Percentiles rank a stretch among this genome's conserved stretches.
These are phyloP conservation scores for Epithemia pelagica DNA, from an alignment of 108 stramenopile genomes.

Conservation along the genomic window DNA sequence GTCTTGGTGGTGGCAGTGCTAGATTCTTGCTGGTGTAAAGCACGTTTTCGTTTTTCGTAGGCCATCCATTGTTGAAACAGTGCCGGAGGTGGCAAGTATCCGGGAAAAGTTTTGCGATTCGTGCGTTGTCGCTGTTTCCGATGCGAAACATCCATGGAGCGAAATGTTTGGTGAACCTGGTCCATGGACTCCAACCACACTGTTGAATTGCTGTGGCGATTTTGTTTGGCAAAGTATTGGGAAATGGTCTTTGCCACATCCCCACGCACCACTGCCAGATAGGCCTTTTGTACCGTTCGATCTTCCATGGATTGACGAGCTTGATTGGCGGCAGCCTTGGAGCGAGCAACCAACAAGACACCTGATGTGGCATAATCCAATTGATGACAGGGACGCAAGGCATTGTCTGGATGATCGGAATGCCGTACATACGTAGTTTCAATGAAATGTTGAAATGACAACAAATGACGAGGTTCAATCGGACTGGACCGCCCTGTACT, in stretches of 20 bases:
- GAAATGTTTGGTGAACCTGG: constrained; percentile 12
- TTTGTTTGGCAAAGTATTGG: neutral
- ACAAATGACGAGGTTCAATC: neutral
- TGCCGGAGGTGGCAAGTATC: constrained; percentile 60
- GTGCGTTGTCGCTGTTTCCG: constrained; percentile 29
- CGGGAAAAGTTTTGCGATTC: constrained; percentile 42
- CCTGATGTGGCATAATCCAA: constrained; percentile 86
- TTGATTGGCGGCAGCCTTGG: constrained; percentile 38
- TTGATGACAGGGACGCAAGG: constrained; percentile 77
- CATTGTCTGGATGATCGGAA: constrained; percentile 49
- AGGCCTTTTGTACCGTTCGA: constrained; percentile 55
- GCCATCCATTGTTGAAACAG: constrained; percentile 42
- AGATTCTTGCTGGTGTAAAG: too few relatives aligned
- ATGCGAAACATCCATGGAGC: constrained; percentile 31
- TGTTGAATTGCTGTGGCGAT: neutral
- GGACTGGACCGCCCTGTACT: neutral
- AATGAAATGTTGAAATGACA: constrained; percentile 2
- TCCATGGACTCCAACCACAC: neutral
- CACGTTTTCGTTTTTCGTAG: neutral
- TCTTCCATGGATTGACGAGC: constrained; percentile 54
- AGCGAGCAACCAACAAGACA: constrained; percentile 56
- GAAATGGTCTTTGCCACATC: neutral
- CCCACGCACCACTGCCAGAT: constrained; percentile 63
- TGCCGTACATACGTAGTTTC: constrained; percentile 20
- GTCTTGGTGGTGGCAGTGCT: too few relatives aligned